Evolutionary conservation across 352 stramenopile genomes (phyloP).

Genomic region (Phytophthora podocarpi): DNA sequence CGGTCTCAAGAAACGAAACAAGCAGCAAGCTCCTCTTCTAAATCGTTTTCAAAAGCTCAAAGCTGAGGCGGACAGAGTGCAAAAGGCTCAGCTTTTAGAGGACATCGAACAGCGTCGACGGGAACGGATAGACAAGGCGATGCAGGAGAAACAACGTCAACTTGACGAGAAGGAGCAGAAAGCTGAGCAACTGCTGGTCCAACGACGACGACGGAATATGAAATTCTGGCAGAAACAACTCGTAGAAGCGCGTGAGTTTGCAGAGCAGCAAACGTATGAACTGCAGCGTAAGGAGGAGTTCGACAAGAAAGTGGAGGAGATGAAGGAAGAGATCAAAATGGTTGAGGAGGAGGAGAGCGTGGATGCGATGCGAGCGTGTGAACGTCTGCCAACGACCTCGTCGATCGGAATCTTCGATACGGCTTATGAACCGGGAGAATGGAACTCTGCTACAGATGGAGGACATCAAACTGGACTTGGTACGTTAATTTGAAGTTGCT

Average conservation of each 20-base stretch:
- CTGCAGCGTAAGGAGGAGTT: conserved; percentile 31
- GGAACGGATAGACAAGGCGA: conserved; percentile 39
- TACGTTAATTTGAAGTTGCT: no score
- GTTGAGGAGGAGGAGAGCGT: conserved; percentile 37
- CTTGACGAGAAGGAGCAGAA: conserved; percentile 26
- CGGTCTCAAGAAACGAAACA: conserved; percentile 64
- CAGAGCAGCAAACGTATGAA: conserved; percentile 46
- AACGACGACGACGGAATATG: conserved; percentile 59
- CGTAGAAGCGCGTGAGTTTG: conserved; percentile 48
- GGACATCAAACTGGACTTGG: conserved; percentile 52
- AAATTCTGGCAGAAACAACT: conserved; percentile 80
- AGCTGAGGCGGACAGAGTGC: conserved; percentile 45
- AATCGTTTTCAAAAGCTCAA: conserved; percentile 48
- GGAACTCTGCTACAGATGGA: conserved; percentile 52
- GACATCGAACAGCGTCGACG: conserved; percentile 59
- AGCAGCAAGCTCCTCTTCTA: conserved; percentile 55
- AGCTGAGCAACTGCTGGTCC: conserved; percentile 10
- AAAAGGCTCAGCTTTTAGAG: conserved; percentile 32
- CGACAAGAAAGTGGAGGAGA: conserved; percentile 29
- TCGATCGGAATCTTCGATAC: conserved; percentile 67
- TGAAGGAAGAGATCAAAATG: conserved; percentile 44
- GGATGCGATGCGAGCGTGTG: conserved; percentile 20
- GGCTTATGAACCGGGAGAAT: conserved; percentile 52
- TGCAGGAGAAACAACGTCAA: conserved; percentile 42
- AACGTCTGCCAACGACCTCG: conserved; percentile 41